Conservation (phyloP, 2,329 filamentous ascomycete species). For the Aureobasidium zeae region DNA sequence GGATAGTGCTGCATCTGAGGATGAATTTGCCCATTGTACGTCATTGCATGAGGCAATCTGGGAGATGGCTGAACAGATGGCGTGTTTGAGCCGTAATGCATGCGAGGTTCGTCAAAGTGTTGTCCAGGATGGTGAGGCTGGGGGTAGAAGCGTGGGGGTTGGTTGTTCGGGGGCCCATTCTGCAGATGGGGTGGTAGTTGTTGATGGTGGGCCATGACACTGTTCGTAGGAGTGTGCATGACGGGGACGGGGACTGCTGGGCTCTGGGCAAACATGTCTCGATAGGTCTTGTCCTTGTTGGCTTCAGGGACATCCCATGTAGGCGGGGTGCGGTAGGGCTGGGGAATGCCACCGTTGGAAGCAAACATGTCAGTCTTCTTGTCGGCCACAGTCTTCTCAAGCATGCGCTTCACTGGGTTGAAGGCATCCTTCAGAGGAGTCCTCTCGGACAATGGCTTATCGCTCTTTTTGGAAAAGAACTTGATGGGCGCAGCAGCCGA, state of each 20-base stretch:
- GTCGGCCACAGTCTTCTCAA: slow-evolving; percentile 45
- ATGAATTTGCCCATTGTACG: slow-evolving; percentile 43
- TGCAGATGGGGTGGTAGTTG: slow-evolving; percentile 78
- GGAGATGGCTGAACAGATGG: slow-evolving; percentile 77
- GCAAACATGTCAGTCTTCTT: slow-evolving; percentile 54
- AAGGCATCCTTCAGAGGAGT: slow-evolving; percentile 48
- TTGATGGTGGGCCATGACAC: slow-evolving; percentile 69
- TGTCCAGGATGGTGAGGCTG: slow-evolving; percentile 66
- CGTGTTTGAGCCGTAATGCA: slow-evolving; percentile 67
- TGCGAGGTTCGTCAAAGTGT: slow-evolving; percentile 72
- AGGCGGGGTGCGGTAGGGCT: slow-evolving; percentile 73
- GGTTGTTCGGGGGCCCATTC: slow-evolving; percentile 58
- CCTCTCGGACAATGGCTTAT: slow-evolving; percentile 49
- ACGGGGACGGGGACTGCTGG: slow-evolving; percentile 51
- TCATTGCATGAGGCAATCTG: slow-evolving; percentile 51
- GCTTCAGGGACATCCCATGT: slow-evolving; percentile 69
- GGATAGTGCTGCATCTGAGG: slow-evolving; percentile 50
- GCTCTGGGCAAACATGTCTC: slow-evolving; percentile 64
- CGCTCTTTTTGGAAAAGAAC: slow-evolving; percentile 64
- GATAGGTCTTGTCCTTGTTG: slow-evolving; percentile 68
- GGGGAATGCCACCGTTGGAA: slow-evolving; percentile 72
- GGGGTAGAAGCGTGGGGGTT: slow-evolving; percentile 65
- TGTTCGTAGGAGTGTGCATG: slow-evolving; percentile 49
- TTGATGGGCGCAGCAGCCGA: slow-evolving; percentile 37
- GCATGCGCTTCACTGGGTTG: slow-evolving; percentile 59